Conservation (phyloP, 768 basidiomycete genomes). For the Baorangia bicolor region DNA sequence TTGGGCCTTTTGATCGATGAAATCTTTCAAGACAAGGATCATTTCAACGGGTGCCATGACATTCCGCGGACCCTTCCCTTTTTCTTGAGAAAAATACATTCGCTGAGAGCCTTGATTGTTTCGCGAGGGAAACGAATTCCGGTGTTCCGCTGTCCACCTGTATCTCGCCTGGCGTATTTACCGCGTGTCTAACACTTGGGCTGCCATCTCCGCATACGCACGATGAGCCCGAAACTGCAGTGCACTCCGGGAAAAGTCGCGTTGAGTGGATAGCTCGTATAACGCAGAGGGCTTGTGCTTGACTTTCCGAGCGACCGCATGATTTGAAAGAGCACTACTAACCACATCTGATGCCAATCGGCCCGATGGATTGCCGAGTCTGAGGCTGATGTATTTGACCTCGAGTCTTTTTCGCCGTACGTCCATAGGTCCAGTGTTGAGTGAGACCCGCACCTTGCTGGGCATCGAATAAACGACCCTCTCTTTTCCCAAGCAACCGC, state of each 20-base stretch:
- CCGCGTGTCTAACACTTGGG: conserved; percentile 8
- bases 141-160: neutral
- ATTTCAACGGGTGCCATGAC: neutral
- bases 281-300: neutral
- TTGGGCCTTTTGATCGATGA: neutral
- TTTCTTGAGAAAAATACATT: neutral
- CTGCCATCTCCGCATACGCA: neutral
- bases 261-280: neutral
- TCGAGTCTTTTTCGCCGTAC: conserved; percentile 29
- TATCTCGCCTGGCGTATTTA: conserved; percentile 6
- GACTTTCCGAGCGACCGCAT: neutral
- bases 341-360: conserved; percentile 24
- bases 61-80: neutral
- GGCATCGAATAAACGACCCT: neutral
- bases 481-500: neutral
- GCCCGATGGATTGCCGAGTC: conserved; percentile 8
- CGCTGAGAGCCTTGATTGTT: neutral
- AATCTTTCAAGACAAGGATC: neutral
- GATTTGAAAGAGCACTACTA: conserved; percentile 1
- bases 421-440: neutral
- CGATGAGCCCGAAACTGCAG: neutral
- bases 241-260: neutral
- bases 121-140: neutral
- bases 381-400: neutral
- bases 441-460: neutral